These are phyloP conservation scores for Uronychia binucleata DNA, from an alignment of 73 alveolate species.

Conservation along the genomic window DNA sequence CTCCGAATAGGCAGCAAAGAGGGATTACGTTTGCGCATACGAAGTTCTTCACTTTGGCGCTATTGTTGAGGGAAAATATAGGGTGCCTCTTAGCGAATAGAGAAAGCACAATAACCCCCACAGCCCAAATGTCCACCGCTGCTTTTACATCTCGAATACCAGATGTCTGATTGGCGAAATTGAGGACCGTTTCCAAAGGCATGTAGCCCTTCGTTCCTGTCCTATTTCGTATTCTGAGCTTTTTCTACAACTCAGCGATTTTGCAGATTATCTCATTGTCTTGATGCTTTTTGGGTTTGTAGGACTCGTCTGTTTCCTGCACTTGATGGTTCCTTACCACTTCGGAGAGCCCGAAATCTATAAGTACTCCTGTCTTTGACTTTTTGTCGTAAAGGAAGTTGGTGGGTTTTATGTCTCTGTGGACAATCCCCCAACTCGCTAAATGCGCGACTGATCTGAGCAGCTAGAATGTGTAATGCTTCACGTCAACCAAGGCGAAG, in stretches of 20 bases:
- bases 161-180: constrained; percentile 75
- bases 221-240: constrained; percentile 79
- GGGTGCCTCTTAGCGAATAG: constrained; percentile 88
- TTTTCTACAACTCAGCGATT: constrained; percentile 74
- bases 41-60: constrained; percentile 81
- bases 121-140: constrained; percentile 97
- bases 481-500: constrained; percentile 61
- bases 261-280: constrained; percentile 80
- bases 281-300: constrained; percentile 45
- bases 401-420: constrained; percentile 96
- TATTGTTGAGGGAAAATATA: constrained; percentile 81
- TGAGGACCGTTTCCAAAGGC: constrained; percentile 93
- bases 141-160: neutral
- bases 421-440: constrained; percentile 85
- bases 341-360: constrained; percentile 96
- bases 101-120: constrained; percentile 92
- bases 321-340: constrained; percentile 76
- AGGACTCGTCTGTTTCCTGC: constrained; percentile 19
- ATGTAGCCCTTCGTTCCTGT: constrained; percentile 95
- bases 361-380: constrained; percentile 86
- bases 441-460: constrained; percentile 82
- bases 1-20: constrained; percentile 73
- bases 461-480: constrained; percentile 78
- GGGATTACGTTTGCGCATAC: constrained; percentile 71
- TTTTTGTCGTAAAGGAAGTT: constrained; percentile 89